Base-by-base conservation (phyloP, 2,329 filamentous ascomycete species). In the Sporothrix euskadiensis region DNA sequence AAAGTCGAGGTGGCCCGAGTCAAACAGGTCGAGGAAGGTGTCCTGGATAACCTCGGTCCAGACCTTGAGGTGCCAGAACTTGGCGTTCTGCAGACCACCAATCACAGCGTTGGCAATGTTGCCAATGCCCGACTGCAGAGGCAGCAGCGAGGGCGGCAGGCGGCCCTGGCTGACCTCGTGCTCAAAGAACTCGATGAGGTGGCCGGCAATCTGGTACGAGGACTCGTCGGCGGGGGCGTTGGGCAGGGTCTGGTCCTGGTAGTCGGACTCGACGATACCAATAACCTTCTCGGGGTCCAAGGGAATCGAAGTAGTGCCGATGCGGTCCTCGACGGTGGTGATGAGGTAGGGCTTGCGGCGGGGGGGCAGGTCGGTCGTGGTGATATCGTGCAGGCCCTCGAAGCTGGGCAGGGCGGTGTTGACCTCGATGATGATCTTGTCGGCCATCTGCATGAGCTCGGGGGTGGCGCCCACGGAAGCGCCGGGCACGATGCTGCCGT, bases 1-100 rank as follows among this genome's bases (percentile, higher is more conserved):
- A 79, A 96, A 97, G 83, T 97, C 93, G 26, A 97, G 88, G 80
- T 93, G 91, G 35, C 93, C 94, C 74, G 89, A 92, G 85, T 97
- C 94, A 83, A 97, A 97, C 72, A 97, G 91, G 81, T 97, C 94
- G 32, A 97, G 88, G 89, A 97, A 97, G 30, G 92, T 94, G 81
- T 97, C 94, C 84, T 97, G 94, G 73, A 97, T 89, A 66, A 97
- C 94, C 83, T 97, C 94, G 32, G 94, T 97, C 94, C 94, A 97
- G 54, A 97, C 94, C 81, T 92, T 94, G 73, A 97, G 88, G 84
- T 97, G 92, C 80, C 89, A 88, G 86, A 97, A 97, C 81, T 94
- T 91, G 77, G 92, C 92, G 74, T 91, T 88, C 76, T 90, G 88
- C 73, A 97, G 88, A 16, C 94, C 94, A 74, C 94, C 93, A 74